These are phyloP conservation scores for Nymphaea thermarum DNA, from an alignment of 164 flowering plant species.

Conservation along the genomic window DNA sequence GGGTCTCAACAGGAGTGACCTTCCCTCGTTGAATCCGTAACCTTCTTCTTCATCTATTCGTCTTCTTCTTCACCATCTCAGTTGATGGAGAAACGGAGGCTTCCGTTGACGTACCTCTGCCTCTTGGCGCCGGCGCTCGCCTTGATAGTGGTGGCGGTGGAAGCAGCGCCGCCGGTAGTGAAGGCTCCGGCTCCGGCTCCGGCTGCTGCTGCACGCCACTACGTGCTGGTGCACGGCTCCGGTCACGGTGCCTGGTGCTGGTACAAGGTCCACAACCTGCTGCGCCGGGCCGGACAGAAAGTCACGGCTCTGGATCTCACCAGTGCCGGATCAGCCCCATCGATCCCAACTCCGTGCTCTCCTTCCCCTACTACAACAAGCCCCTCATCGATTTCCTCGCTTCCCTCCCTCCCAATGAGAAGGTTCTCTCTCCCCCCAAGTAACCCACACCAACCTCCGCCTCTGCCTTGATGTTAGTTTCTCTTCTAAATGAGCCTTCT, in stretches of 20 bases:
- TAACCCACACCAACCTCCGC: conserved; percentile 10
- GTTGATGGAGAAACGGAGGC: background rate
- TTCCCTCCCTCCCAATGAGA: conserved; percentile 12
- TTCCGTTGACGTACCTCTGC: background rate
- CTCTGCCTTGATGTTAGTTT: background rate
- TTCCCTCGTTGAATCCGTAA: too few species aligned
- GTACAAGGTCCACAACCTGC: conserved; percentile 7
- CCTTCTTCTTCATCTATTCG: background rate
- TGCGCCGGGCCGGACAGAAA: conserved; percentile 16
- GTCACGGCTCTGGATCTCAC: conserved; percentile 23
- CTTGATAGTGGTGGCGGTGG: too few species aligned
- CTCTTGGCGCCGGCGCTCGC: background rate
- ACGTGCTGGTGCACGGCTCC: conserved; percentile 4
- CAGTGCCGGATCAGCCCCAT: conserved; percentile 16
- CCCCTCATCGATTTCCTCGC: conserved; percentile 15
- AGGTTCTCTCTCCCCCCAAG: conserved; percentile 18
- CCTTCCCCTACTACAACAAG: conserved; percentile 7
- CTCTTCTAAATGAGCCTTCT: background rate
- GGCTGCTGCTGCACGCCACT: conserved; percentile 1
- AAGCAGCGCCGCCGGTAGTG: too few species aligned
- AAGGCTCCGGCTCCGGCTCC: background rate
- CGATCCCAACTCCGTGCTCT: background rate
- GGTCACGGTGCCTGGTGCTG: conserved; percentile 8
- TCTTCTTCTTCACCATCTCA: background rate
- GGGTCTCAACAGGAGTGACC: too few species aligned